A percentile compares a stretch with the other conserved stretches of the same genome.
Conservation (phyloP, 768 basidiomycete species). For the Tylopilus plumbeoviolaceoides region DNA sequence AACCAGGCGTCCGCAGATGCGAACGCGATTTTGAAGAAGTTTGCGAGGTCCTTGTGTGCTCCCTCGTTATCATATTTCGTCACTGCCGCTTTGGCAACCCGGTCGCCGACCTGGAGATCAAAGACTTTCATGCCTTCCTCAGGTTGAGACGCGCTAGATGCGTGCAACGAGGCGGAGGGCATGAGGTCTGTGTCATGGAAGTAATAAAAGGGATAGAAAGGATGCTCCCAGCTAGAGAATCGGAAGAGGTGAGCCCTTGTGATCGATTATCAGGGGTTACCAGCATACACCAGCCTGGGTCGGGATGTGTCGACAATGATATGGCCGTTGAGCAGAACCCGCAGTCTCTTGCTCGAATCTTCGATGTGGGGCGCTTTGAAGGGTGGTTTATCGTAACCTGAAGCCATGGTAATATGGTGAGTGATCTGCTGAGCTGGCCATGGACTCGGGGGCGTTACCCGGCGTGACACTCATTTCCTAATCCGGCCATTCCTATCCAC, state of each 20-base stretch:
- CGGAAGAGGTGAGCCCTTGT: not conserved
- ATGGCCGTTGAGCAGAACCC: conserved; percentile 48
- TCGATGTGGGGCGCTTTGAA: conserved; percentile 47
- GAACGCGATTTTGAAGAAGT: conserved; percentile 48
- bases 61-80: conserved; percentile 28
- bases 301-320: conserved; percentile 53
- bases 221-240: conserved; percentile 49
- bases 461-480: too few species aligned
- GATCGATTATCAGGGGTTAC: not conserved
- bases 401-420: conserved; percentile 9
- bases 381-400: conserved; percentile 23
- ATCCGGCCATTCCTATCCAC: too few species aligned
- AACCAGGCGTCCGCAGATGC: conserved; percentile 58
- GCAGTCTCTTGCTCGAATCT: conserved; percentile 44
- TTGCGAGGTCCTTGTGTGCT: conserved; percentile 37
- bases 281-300: conserved; percentile 56
- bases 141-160: conserved; percentile 26
- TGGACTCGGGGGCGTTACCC: too few species aligned
- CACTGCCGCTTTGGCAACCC: conserved; percentile 38
- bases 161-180: conserved; percentile 34
- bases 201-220: conserved; percentile 52
- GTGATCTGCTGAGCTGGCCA: too few species aligned
- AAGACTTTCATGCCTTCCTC: conserved; percentile 36
- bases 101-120: conserved; percentile 44
- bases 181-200: conserved; percentile 47